A percentile compares a stretch with the other conserved stretches of the same genome.
phyloP scores from a whole-genome alignment of 2,329 filamentous ascomycete species.

The Claviceps lovelessii region DNA sequence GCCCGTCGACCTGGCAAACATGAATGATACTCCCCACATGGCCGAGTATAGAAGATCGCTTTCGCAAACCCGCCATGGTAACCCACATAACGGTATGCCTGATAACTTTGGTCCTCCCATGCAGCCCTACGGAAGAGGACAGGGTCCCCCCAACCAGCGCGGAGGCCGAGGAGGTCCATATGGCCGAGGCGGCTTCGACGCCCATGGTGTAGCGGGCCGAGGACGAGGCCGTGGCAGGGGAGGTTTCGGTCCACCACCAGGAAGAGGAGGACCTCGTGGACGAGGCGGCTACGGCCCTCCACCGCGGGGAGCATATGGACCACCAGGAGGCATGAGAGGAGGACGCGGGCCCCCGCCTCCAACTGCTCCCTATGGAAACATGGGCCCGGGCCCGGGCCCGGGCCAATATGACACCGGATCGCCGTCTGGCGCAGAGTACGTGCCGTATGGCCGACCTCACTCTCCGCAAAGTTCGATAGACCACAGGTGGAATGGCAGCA shows the following conservation, averaged over 20 bases:
- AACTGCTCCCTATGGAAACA: constrained; percentile 22
- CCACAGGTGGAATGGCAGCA: constrained; percentile 3
- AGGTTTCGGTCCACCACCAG: constrained; percentile 28
- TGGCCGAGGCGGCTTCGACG: constrained; percentile 36
- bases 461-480: constrained; percentile 1
- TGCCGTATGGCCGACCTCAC: constrained; percentile 19
- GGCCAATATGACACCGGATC: constrained; percentile 25
- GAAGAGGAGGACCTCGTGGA: constrained; percentile 26
- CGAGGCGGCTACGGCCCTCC: constrained; percentile 20
- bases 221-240: constrained; percentile 27
- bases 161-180: constrained; percentile 32
- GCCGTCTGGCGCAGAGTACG: constrained; percentile 10
- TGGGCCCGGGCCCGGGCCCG: constrained; percentile 4
- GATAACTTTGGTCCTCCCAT: constrained; percentile 30
- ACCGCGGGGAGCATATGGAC: constrained; percentile 18
- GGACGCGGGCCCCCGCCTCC: constrained; percentile 19
- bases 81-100: constrained; percentile 30
- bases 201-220: constrained; percentile 26
- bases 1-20: constrained; percentile 24
- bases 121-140: constrained; percentile 38
- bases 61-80: constrained; percentile 51
- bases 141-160: constrained; percentile 28
- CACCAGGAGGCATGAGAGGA: constrained; percentile 14
- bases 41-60: constrained; percentile 24
- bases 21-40: constrained; percentile 19